Evolutionary conservation across 2,329 filamentous ascomycete species (phyloP), one percentile per base, ranked within the genome.

Genomic region (Fusarium oligoseptatum): DNA sequence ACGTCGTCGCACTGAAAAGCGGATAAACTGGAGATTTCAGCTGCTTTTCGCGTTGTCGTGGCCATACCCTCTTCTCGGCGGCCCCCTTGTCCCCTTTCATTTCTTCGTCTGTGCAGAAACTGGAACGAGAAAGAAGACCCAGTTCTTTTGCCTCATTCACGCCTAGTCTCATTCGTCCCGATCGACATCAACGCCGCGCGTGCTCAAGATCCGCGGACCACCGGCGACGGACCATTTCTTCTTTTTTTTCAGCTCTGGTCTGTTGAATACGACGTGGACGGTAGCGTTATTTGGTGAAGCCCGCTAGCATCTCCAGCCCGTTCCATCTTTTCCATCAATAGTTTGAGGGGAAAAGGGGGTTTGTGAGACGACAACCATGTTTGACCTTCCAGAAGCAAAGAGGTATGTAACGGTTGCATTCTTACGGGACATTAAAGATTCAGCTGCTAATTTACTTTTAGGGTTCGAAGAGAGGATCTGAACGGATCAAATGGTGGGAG

Each of bases 381-480:
- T 82, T 60, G 76, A 78, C 29, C 43, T 81, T 12, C 78, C 78
- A 7, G 71, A 78, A 37, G 81, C 80, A 37, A 83, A 83, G 67
- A 80, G 81, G 81, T 82, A 57, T 69, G 63, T 64, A 60, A 56
- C 29, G 39, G 29, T 29, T 36, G 12, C 27, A n/a, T 15, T 56
- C n/a, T 36, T 5, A 24, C 24, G 11, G n/a, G 39, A 52, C 12
- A n/a, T 10, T 14, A 37, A 50, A 39, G 12, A 29, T 11, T 15
- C 32, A 24, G 32, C 4, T 64, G 37, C 69, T 78, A 57, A 78
- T 34, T 22, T 10, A 22, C 14, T 24, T 14, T 36, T 64, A 90
- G 90, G 71, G 87, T 92, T 64, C 86, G 89, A 34, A 85, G 90
- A 64, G 85, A 88, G 72, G 88, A 91, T 43, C 81, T 92, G 22